Conservation (phyloP, 495 filamentous ascomycete genomes). For the Daldinia childiae region DNA sequence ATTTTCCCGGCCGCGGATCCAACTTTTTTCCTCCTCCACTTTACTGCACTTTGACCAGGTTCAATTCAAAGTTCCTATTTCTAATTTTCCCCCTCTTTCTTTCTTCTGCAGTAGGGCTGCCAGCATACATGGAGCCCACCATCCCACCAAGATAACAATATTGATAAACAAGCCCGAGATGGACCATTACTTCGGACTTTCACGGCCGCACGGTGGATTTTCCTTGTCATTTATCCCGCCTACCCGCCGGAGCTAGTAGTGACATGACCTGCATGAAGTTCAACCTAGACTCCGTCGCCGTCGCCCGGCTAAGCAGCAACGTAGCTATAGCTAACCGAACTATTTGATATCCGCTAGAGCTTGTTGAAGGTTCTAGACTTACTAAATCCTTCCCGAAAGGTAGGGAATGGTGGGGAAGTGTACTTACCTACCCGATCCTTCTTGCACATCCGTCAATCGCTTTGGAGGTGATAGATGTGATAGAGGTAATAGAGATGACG, state of each 20-base stretch:
- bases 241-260: constrained; percentile 54
- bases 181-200: constrained; percentile 33
- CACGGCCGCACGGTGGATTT: constrained; percentile 25
- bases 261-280: constrained; percentile 48
- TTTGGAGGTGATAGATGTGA: not conserved
- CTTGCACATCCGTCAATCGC: not conserved
- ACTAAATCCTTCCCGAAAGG: constrained; percentile 1
- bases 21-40: constrained; percentile 7
- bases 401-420: not conserved
- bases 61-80: not conserved
- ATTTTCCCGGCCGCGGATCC: constrained; percentile 22
- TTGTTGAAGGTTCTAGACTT: constrained; percentile 17
- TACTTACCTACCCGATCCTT: not conserved
- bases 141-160: constrained; percentile 4
- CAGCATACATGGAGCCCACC: constrained; percentile 5
- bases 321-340: constrained; percentile 12
- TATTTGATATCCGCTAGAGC: constrained; percentile 3
- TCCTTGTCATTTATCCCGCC: constrained; percentile 32
- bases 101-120: constrained; percentile 28
- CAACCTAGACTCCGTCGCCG: constrained; percentile 18
- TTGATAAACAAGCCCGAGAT: constrained; percentile 26
- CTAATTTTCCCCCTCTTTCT: not conserved
- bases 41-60: not conserved
- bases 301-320: constrained; percentile 33
- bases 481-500: not conserved